phyloP scores from a whole-genome alignment of 1,284 basidiomycete genomes.

The Clitocybe nebularis region DNA sequence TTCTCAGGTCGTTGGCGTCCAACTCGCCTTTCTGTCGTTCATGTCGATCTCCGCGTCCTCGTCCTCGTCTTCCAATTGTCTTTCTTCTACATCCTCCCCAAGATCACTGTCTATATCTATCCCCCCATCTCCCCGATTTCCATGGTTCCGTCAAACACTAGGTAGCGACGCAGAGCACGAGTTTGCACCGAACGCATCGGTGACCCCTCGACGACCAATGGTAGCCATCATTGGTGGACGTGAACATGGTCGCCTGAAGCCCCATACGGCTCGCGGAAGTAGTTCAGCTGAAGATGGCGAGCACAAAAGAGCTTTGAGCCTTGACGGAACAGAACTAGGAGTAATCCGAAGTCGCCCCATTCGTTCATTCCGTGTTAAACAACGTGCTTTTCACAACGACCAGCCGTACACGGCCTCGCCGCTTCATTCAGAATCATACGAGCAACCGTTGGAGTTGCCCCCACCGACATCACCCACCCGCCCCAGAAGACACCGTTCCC shows the following conservation, averaged over 20 bases:
- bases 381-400: constrained; percentile 16
- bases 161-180: constrained; percentile 10
- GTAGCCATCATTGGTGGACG: constrained; percentile 1
- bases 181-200: constrained; percentile 16
- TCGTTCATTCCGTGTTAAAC: constrained; percentile 11
- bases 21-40: constrained; percentile 6
- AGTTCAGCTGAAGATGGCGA: neutral
- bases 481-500: constrained; percentile 8
- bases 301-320: constrained; percentile 1
- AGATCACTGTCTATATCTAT: constrained; percentile 5
- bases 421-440: constrained; percentile 7
- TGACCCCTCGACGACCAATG: constrained; percentile 4
- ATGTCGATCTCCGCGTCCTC: constrained; percentile 7
- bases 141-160: constrained; percentile 9
- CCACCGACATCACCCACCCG: constrained; percentile 12
- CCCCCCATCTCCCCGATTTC: constrained; percentile 7
- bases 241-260: neutral
- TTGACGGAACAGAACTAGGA: constrained; percentile 7
- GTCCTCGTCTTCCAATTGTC: constrained; percentile 2
- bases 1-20: constrained; percentile 4
- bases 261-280: neutral
- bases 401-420: constrained; percentile 11
- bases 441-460: constrained; percentile 15
- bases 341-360: constrained; percentile 11
- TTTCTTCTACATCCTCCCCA: constrained; percentile 3